Evolutionary conservation across 129 eudicot species (phyloP), one percentile per base, ranked within the genome.

Genomic region (Deinandra increscens): DNA sequence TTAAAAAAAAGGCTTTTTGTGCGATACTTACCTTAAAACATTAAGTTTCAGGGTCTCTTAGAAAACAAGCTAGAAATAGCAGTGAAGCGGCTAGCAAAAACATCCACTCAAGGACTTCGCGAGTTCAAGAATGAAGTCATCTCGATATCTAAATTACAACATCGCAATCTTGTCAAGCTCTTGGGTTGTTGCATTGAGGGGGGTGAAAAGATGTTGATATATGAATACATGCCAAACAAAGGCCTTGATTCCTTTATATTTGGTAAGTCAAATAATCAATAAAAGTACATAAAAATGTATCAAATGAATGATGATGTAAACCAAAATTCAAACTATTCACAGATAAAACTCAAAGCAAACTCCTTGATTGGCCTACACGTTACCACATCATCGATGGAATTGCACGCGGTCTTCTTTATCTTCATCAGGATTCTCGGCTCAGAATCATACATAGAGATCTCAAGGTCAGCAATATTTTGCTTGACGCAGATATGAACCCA

Each of bases 121-220:
- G 77, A 73, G 38, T 73, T 73, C 70, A 73, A 73, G 77, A 73
- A 62, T 37, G 77, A 73, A 73, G 63, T 62, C 26, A 61, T 73
- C n/a, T 73, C 15, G 42, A 73, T 73, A 44, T 64, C 69, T 0
- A 73, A 73, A 18, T 22, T 50, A 17, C 56, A 50, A 4, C 56
- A 50, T 50, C 56, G 56, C 9, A 50, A 50, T 50, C 77, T 73
- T 5, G 77, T 73, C 29, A 73, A 73, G 66, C 53, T 73, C 15
- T 48, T 73, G 4, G 77, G 77, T 0, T 73, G 77, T 8, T 73
- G 77, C 53, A 73, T 73, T 33, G 51, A 73, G 8, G 70, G 60
- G n/a, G 62, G 17, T 1, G 77, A 73, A 36, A 37, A 18, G 43
- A 49, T 73, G 70, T 51, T 73, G 63, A 49, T 72, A 20, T 72